A percentile compares a stretch with the other conserved stretches of the same genome.
Conservation (phyloP, 2,329 filamentous ascomycete genomes). For the Neofusicoccum cordaticola region DNA sequence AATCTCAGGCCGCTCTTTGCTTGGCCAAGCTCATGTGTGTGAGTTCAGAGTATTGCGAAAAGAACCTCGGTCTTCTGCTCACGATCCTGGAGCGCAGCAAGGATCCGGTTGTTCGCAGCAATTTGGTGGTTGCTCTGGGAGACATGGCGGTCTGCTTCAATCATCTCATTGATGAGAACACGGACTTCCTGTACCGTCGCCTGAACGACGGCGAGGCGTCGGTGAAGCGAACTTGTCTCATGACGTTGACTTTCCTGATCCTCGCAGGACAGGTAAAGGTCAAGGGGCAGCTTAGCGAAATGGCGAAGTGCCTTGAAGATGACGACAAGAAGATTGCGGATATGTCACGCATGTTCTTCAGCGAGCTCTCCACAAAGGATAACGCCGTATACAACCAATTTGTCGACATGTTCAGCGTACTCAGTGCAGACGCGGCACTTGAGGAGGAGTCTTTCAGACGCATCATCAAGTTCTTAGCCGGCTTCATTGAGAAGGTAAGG, state of each 20-base stretch:
- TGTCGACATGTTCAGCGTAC: conserved; percentile 94
- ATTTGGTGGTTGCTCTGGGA: conserved; percentile 92
- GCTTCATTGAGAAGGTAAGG: conserved; percentile 93
- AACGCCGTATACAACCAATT: conserved; percentile 99
- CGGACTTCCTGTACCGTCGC: conserved; percentile 92
- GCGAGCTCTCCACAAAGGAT: conserved; percentile 94
- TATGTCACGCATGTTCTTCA: conserved; percentile 96
- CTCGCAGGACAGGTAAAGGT: conserved; percentile 98
- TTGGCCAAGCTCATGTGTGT: conserved; percentile 99
- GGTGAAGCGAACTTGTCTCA: conserved; percentile 95
- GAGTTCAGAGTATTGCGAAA: conserved; percentile 92
- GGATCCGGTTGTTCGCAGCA: conserved; percentile 88
- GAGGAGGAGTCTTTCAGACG: conserved; percentile 82
- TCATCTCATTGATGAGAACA: conserved; percentile 98
- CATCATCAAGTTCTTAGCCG: conserved; percentile 88
- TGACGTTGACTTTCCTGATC: conserved; percentile 97
- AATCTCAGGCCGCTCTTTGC: conserved; percentile 89
- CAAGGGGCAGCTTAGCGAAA: conserved; percentile 96
- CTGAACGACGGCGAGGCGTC: conserved; percentile 84
- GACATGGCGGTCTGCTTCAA: conserved; percentile 99
- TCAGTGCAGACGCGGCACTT: conserved; percentile 76
- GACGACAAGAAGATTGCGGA: conserved; percentile 93
- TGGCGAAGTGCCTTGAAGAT: conserved; percentile 98
- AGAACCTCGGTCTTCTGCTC: conserved; percentile 87
- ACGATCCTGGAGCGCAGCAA: conserved; percentile 95